Evolutionary conservation across 177 flowering plant species (phyloP), one percentile per base, ranked within the genome.

Genomic region (Vitis hybrid): DNA sequence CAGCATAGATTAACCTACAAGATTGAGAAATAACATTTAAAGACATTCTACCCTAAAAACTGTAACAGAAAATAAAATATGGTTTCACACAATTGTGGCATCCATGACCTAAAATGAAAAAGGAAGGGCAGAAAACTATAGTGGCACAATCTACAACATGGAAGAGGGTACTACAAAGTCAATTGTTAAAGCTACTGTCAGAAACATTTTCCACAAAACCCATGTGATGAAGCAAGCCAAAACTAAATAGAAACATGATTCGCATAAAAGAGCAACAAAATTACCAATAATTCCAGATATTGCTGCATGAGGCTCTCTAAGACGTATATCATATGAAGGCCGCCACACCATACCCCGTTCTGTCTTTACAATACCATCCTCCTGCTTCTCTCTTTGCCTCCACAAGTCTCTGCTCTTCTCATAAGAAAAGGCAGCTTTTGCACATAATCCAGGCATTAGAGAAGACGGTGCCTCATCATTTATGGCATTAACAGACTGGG

Each of bases 251-350:
- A 59, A 19, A 56, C 19, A 48, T 10, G 45, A 45, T 23, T 23
- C 3, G 6, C 5, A 34, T 34, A 34, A 66, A 66, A 66, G 32
- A 17, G 17, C 32, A 32, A 56, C 4, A 40, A 77, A 13, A 9
- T 75, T 84, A 94, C 98, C 97, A 74, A 92, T 75, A 69, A 91
- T 81, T 78, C 91, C 92, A 65, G 97, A 94, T 61, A 92, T 65
- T 50, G 97, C 77, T 19, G 91, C 83, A 80, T 85, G 91, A 68
- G 98, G 92, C 74, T 94, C 97, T 21, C 45, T 81, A 59, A 94
- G 87, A 49, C 87, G 84, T 40, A 71, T 32, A 83, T 94, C 97
- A 86, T 94, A 94, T 5, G 97, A 64, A 56, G 82, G 82, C 48
- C 75, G 72, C 73, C 52, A 66, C 72, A 64, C 64, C 30, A 7